phyloP scores from a whole-genome alignment of 257 asterid genomes.

The Gynochthodes officinalis region DNA sequence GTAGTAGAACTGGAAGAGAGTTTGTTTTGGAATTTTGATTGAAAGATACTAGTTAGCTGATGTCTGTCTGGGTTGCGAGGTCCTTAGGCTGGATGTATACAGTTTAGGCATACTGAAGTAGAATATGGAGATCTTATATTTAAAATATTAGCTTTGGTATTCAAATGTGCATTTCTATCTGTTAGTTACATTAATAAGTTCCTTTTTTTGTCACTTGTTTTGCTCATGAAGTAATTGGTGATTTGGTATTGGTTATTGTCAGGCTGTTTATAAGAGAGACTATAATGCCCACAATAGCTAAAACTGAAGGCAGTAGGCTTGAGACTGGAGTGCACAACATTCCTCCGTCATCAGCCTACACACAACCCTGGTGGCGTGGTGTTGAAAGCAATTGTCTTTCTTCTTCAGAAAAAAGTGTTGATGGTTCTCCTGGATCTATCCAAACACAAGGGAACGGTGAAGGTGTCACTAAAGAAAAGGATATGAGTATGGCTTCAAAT shows the following conservation, averaged over 20 bases:
- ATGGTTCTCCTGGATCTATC: constrained; percentile 27
- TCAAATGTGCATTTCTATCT: neutral
- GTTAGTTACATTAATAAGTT: neutral
- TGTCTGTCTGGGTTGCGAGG: neutral
- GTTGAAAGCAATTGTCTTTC: constrained; percentile 45
- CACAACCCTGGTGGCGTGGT: constrained; percentile 79
- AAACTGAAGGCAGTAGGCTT: constrained; percentile 39
- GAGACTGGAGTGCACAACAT: constrained; percentile 41
- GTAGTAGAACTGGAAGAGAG: neutral
- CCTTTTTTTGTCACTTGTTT: neutral
- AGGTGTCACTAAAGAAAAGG: constrained; percentile 33
- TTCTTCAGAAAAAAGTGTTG: constrained; percentile 36
- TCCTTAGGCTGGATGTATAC: neutral
- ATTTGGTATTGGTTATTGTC: constrained; percentile 24
- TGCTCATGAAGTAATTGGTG: constrained; percentile 16
- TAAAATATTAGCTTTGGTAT: neutral
- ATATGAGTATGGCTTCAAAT: constrained; percentile 29
- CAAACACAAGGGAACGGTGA: constrained; percentile 33
- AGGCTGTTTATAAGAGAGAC: constrained; percentile 30
- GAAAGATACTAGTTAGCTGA: neutral
- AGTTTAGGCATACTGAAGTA: neutral
- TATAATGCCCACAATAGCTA: constrained; percentile 68
- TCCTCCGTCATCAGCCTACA: constrained; percentile 36
- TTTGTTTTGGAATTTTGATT: neutral
- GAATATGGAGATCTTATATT: neutral